Evolutionary conservation across 192 early-diverging fungal species (phyloP), one percentile per base, ranked within the genome.

Genomic region (Chytriomyces sp.): DNA sequence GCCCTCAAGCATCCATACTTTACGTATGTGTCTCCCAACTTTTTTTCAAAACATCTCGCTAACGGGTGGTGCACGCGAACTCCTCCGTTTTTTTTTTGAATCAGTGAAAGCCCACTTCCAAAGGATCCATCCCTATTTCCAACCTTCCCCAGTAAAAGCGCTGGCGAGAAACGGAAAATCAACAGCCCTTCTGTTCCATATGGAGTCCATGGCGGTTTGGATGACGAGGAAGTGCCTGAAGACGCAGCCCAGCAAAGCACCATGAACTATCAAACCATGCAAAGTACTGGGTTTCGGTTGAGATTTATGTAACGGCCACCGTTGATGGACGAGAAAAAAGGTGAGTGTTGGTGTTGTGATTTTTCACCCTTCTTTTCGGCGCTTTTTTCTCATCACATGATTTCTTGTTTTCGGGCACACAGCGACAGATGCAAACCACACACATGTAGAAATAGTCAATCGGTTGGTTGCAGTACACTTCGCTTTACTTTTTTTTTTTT

Each of bases 121-220:
- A 97, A 98, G 81, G 92, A 97, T 77, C 94, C 96, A 5, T 89
- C 91, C 49, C 84, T 97, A 84, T 98, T 99, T 79, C 96, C 97
- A 7, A 96, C 95, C 0, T 98, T 94, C 89, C 97, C 97, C 0
- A 75, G 72, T 69, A 85, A 85, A 66, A 48, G 61, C 10, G 73
- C 73, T n/a, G 73, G 73, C 7, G 73, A 75, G 44, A 75, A 66
- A 49, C n/a, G 61, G 63, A 75, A 50, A 66, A 10, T 66, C 8
- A 64, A 64, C 5, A 89, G 88, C 45, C 90, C 90, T 7, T 85
- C 86, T 18, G 90, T 89, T 7, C 90, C 90, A n/a, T 84, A 88
- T 35, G 90, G 82, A 2, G 82, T 78, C 26, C 88, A 91, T 75
- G 90, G 81, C 44, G 77, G 35, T 35, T 35, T 72, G 53, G 79